Evolutionary conservation across 352 stramenopile species (phyloP), one percentile per base, ranked within the genome.

Genomic region (Phytophthora quininea): DNA sequence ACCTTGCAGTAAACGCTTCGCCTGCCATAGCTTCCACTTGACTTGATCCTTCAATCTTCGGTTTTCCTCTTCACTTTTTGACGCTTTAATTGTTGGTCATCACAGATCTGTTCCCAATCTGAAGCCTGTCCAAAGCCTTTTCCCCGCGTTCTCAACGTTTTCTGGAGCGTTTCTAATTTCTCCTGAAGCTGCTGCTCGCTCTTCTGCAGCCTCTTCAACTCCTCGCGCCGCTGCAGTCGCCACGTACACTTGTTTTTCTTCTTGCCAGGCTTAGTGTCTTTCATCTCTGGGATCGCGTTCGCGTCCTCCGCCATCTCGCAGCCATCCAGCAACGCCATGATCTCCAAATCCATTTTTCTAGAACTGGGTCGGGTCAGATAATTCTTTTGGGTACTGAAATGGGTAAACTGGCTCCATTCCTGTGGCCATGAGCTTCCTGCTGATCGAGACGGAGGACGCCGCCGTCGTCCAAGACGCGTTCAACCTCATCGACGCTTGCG

Each of bases 281-380:
- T 24, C 12, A 45, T n/a, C 2, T 30, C 52, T 19, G 45, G 57
- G 37, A 71, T 67, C 29, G 58, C 64, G 19, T 71, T 49, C 8
- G 19, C 47, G 14, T 71, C 24, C n/a, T 71, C 57, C 0, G 64
- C 64, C 64, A 71, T 58, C n/a, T 58, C 57, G 51, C 57, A 71
- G 38, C 64, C 64, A 31, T 71, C 64, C 35, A 71, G 58, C 14
- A 71, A 37, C 12, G 64, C 48, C 45, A 71, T 43, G 12, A 62
- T 29, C 27, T 57, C 52, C 8, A 24, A 19, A 10, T 71, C 19
- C 19, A 24, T 24, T 24, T 24, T 24, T 24, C 19, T 24, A 24
- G 19, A 24, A 24, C 35, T 29, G 15, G 43, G 19, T 30, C 14
- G 6, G 43, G 29, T n/a, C 43, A 49, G 43, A 49, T 49, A 24